Conservation (phyloP, 495 filamentous ascomycete genomes). For the Aspergillus baeticus region DNA sequence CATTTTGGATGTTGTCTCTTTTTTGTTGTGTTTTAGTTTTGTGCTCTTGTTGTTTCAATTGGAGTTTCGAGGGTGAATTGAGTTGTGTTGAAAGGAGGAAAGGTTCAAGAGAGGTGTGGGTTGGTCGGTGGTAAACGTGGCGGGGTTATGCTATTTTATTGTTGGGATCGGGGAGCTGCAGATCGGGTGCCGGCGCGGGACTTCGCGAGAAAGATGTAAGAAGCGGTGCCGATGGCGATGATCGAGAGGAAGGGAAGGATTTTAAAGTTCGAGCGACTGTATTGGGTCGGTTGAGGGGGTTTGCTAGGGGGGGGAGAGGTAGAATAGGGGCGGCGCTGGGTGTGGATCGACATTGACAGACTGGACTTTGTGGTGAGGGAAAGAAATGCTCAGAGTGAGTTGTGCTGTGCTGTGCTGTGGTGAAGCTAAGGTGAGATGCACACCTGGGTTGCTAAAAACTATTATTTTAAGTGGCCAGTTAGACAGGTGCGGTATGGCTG, state of each 20-base stretch:
- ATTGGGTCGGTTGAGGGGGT: slow-evolving; percentile 27
- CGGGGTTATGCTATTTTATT: slow-evolving; percentile 15
- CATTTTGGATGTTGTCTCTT: slow-evolving; percentile 21
- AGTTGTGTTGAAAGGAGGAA: not conserved
- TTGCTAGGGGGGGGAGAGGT: slow-evolving; percentile 14
- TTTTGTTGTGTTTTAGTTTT: slow-evolving; percentile 18
- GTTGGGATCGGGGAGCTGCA: slow-evolving; percentile 14
- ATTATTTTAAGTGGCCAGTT: too few relatives aligned
- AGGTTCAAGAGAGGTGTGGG: not conserved
- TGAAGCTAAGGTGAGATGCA: too few relatives aligned
- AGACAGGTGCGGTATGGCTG: too few relatives aligned
- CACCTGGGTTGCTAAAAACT: too few relatives aligned
- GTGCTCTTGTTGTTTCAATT: not conserved
- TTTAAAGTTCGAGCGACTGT: slow-evolving; percentile 52
- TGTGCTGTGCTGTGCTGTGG: too few relatives aligned
- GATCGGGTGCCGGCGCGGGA: slow-evolving; percentile 45
- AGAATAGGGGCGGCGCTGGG: slow-evolving; percentile 14
- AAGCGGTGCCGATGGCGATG: slow-evolving; percentile 54
- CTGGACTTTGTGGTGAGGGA: slow-evolving; percentile 7
- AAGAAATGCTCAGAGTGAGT: too few relatives aligned
- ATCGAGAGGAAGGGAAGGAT: slow-evolving; percentile 65
- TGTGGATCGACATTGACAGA: slow-evolving; percentile 2
- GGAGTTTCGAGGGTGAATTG: not conserved
- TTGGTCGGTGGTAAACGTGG: slow-evolving; percentile 11
- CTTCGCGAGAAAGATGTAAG: slow-evolving; percentile 63